Evolutionary conservation across 2,329 filamentous ascomycete species (phyloP), one percentile per base, ranked within the genome.

Genomic region (Escovopsis sp.): DNA sequence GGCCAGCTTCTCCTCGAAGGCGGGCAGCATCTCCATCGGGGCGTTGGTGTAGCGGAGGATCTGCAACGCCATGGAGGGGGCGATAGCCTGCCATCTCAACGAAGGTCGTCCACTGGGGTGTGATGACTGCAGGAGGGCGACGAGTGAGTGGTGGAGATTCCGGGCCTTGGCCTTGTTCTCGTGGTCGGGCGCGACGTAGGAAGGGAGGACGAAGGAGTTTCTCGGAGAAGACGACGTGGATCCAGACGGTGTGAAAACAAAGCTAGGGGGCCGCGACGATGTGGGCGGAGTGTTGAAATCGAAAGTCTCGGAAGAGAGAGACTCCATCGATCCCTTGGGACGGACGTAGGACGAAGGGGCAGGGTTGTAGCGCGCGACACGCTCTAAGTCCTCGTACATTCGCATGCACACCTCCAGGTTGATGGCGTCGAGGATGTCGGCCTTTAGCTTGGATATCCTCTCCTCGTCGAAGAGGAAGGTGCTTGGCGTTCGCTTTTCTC

Each of bases 381-480:
- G 55, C 39, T 71, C 66, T 14, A 70, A 51, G 9, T 65, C 60
- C 38, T 74, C 69, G 43, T 66, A 74, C 41, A 70, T 61, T 18
- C 62, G 63, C 68, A 75, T 74, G 58, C 73, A 78, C 13, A 78
- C 62, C 39, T 77, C 71, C 11, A 79, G 51, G 48, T 76, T 76
- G 45, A 78, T 67, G 36, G 68, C 63, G 45, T 78, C 72, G 21
- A 69, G 60, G 53, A 77, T 65, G 48, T 78, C 73, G 6, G 66
- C 63, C 14, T 72, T 66, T 26, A 78, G 59, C 47, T 76, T 76
- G 34, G 66, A 47, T 30, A 79, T 58, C 21, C 74, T 68, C 49
- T 78, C 74, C 47, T 77, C 72, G 43, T 79, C 74, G 36, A 77
- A 77, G 31, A 74, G 55, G 44, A 79, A 77, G 0, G 73, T 77